Evolutionary conservation across 2,329 filamentous ascomycete species (phyloP).

Genomic region (Akanthomyces muscarius): DNA sequence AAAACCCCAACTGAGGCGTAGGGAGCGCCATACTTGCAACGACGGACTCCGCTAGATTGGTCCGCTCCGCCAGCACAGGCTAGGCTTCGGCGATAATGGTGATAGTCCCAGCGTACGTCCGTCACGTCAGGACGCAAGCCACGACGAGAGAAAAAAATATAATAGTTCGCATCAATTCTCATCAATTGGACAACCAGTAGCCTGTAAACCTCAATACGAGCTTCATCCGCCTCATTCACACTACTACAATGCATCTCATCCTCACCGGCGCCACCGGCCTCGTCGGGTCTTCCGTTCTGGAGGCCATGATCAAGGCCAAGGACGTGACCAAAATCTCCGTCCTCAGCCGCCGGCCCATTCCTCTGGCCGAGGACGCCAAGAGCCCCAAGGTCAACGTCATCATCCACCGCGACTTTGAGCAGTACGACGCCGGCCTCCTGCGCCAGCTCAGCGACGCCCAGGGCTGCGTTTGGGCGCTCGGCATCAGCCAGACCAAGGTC

Average conservation of each 20-base stretch:
- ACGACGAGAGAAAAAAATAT: too few species aligned
- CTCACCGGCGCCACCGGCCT: constrained; percentile 66
- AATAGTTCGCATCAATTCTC: neutral
- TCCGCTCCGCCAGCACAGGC: neutral
- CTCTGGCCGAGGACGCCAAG: constrained; percentile 53
- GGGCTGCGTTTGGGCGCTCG: constrained; percentile 71
- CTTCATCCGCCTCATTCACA: neutral
- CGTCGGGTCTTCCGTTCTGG: constrained; percentile 57
- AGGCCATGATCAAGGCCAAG: constrained; percentile 53
- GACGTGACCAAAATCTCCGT: constrained; percentile 63
- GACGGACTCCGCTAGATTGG: neutral
- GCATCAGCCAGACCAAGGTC: constrained; percentile 59
- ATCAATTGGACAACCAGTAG: neutral
- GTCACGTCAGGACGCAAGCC: neutral
- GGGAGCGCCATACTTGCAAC: neutral
- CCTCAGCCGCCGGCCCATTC: constrained; percentile 60
- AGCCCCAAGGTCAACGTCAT: constrained; percentile 63
- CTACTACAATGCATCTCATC: constrained; percentile 54
- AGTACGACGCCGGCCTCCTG: constrained; percentile 56
- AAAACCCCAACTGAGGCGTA: neutral
- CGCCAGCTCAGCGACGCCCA: constrained; percentile 57
- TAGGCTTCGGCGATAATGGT: constrained; percentile 12
- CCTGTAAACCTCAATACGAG: too few species aligned
- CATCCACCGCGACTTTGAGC: constrained; percentile 62
- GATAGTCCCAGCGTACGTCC: neutral